Evolutionary conservation across 176 grass and related monocot genomes (phyloP), one percentile per base, ranked within the genome.

Genomic region (Lolium perenne): DNA sequence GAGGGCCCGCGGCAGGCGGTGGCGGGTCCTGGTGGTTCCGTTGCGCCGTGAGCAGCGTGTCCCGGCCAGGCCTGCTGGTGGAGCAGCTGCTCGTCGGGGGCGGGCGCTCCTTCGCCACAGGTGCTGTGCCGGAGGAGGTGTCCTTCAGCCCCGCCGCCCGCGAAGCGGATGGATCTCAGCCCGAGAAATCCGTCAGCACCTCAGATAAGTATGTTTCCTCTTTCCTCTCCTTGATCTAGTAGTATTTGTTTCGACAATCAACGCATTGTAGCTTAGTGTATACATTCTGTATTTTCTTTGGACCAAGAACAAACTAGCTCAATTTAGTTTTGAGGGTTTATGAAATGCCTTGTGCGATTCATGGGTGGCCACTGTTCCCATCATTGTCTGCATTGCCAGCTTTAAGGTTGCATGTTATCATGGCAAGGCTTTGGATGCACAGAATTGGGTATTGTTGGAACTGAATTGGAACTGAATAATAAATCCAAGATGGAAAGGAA

Each of bases 131-230:
- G 21, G 80, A 91, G 38, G 76, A 91, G 38, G 77, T 87, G 47
- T 86, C 89, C 51, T 71, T 82, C 80, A 84, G 89, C 18, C 26
- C 80, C 0, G 41, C 78, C n/a, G 40, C 38, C 10, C 12, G 77
- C 40, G 58, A 82, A 14, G 29, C 17, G 17, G 48, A 14, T 69
- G 89, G 86, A 22, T 67, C 75, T 50, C 86, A 84, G 66, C 58
- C 81, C 38, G 79, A 78, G 18, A 87, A 86, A 47, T 89, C 86
- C n/a, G 70, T 26, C 0, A 22, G 14, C 45, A 46, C 89, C 71
- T 83, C 82, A 15, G 89, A 91, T 50, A 80, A 67, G 92, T 94
- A 89, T 84, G 86, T 50, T 50, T 81, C 61, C 68, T 69, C 25
- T 15, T 38, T 5, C 63, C 16, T 68, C 13, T 78, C 22, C 12